phyloP scores from a whole-genome alignment of 2,329 filamentous ascomycete species.

The Neocatenulostroma microsporum region DNA sequence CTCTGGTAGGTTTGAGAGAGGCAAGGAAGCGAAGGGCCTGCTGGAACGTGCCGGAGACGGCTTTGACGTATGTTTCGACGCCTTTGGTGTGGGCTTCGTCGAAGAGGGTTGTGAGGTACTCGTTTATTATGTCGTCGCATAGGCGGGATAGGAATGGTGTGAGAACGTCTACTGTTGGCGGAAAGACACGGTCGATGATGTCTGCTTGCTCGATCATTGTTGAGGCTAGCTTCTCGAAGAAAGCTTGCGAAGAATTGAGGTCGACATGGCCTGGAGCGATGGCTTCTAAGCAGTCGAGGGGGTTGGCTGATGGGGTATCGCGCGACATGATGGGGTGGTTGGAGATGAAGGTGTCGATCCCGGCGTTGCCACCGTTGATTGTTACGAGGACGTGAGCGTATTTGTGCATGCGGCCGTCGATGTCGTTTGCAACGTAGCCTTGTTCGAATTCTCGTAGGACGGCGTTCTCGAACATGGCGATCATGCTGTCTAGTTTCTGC shows the following conservation, averaged over 20 bases:
- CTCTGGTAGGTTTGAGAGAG: slow-evolving; percentile 60
- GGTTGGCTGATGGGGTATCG: slow-evolving; percentile 60
- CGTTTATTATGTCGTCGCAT: slow-evolving; percentile 70
- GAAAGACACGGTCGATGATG: slow-evolving; percentile 76
- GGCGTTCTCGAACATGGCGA: slow-evolving; percentile 79
- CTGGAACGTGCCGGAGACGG: slow-evolving; percentile 78
- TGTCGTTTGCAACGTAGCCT: slow-evolving; percentile 80
- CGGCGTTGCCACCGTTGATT: slow-evolving; percentile 71
- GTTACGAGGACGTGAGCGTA: slow-evolving; percentile 80
- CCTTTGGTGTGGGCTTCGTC: slow-evolving; percentile 76
- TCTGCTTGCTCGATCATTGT: slow-evolving; percentile 76
- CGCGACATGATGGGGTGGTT: slow-evolving; percentile 79
- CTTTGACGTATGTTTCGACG: slow-evolving; percentile 71
- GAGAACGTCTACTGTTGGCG: slow-evolving; percentile 61
- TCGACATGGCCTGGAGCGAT: slow-evolving; percentile 59
- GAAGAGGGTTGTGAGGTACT: slow-evolving; percentile 77
- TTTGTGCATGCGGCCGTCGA: slow-evolving; percentile 78
- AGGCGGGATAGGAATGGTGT: slow-evolving; percentile 74
- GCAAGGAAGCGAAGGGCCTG: slow-evolving; percentile 73
- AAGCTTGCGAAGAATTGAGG: slow-evolving; percentile 69
- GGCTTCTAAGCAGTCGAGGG: slow-evolving; percentile 73
- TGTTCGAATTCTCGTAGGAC: slow-evolving; percentile 88
- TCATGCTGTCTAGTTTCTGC: slow-evolving; percentile 65
- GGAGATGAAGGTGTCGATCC: slow-evolving; percentile 72
- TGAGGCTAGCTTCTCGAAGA: slow-evolving; percentile 66